A percentile compares a stretch with the other conserved stretches of the same genome.
Conservation (phyloP, 106 monocot species). For the Dendrobium nobile region DNA sequence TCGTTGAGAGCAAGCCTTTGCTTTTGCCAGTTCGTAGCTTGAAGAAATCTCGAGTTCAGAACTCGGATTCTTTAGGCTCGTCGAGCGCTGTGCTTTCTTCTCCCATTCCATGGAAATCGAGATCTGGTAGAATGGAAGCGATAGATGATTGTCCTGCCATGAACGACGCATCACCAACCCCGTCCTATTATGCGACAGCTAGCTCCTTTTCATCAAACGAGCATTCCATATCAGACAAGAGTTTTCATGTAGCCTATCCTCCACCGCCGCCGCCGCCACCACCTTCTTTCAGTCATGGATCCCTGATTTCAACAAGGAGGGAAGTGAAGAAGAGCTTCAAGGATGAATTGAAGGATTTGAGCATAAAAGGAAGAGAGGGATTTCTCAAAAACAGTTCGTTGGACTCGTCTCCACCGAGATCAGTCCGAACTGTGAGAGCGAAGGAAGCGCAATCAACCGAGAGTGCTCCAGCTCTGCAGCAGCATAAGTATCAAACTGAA, state of each 20-base stretch:
- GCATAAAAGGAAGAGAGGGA: conserved; percentile 16
- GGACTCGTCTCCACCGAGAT: not conserved
- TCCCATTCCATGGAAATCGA: conserved; percentile 74
- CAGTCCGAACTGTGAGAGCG: not conserved
- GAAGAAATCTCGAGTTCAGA: conserved; percentile 8
- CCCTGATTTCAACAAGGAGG: conserved; percentile 18
- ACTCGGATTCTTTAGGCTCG: not conserved
- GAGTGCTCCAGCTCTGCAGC: conserved; percentile 23
- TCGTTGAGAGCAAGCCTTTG: conserved; percentile 29
- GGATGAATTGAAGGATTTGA: conserved; percentile 44
- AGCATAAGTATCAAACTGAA: conserved; percentile 7
- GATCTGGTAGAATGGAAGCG: conserved; percentile 35
- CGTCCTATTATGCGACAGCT: not conserved
- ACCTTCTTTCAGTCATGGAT: not conserved
- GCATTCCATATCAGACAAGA: conserved; percentile 33
- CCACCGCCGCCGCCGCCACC: conserved; percentile 57
- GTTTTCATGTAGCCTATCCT: conserved; percentile 20
- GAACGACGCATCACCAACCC: not conserved
- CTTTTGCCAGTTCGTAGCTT: conserved; percentile 49
- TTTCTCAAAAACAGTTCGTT: not conserved
- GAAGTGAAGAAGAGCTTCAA: conserved; percentile 37
- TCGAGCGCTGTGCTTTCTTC: conserved; percentile 42
- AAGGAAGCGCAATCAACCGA: not conserved
- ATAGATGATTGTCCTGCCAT: conserved; percentile 14
- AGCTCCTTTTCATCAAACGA: conserved; percentile 9